Base-by-base conservation (phyloP, 441 rosid genomes). In the Pelargonium australe region DNA sequence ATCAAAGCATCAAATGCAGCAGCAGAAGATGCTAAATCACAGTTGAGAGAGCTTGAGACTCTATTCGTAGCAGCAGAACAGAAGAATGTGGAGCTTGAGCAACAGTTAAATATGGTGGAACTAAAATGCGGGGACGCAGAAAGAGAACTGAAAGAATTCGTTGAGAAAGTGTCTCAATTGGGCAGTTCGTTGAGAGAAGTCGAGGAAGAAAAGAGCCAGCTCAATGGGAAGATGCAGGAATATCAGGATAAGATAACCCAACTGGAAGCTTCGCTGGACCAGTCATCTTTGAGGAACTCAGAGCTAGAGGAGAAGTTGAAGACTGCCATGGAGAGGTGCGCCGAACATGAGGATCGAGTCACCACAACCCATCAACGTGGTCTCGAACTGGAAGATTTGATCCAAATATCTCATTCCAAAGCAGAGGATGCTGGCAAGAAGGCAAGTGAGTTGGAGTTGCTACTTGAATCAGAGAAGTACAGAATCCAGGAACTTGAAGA, bases 401-500 rank as follows among this genome's bases (percentile, higher is more conserved):
- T 84, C 77, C 95, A 92, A 78, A 74, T 77, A 40, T 89, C 96
- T 68, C 85, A 88, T 79, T 88, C 91, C 75, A 95, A 86, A 78
- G 83, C 77, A 63, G 98, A 88, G 80, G 95, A 82, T 55, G 78
- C 96, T 31, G 86, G 82, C 16, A 89, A 88, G 78, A 92, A 77
- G 84, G 84, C 76, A 20, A 86, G 74, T 67, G 98, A 95, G 80
- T 74, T 95, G 74, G 98, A 89, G 77, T 78, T 92, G 89, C 77
- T 95, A 65, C 99, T 92, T 17, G 91, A 89, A 81, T 82, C 98
- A 16, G 96, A 89, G 77, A 92, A 89, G 67, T 82, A 79, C 77
- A 86, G 91, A 80, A 95, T 88, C 73, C 92, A 89, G 79, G 98
- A 95, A 77, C 97, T 90, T 70, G 97, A 88, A 77, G 97, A 90